phyloP scores from a whole-genome alignment of 352 stramenopile genomes.

The Thalassiosira exigua region DNA sequence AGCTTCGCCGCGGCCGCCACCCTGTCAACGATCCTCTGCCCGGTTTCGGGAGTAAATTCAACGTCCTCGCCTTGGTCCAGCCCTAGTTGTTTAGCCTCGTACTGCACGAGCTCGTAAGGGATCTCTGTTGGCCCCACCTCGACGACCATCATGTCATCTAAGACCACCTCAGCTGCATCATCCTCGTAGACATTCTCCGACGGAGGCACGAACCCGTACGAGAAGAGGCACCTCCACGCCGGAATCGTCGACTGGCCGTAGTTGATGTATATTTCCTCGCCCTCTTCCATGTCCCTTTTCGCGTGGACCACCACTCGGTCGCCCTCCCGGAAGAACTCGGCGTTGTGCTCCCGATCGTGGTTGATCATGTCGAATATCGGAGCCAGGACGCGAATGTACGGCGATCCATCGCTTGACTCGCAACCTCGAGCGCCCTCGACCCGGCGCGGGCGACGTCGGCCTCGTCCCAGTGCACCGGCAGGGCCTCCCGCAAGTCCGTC shows the following conservation, averaged over 20 bases:
- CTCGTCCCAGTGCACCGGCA: constrained; percentile 78
- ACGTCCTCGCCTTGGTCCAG: too few relatives aligned
- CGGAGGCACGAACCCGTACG: constrained; percentile 83
- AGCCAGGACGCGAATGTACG: constrained; percentile 64
- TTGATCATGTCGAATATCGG: constrained; percentile 84
- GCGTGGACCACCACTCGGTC: constrained; percentile 61
- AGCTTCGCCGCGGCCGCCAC: too few relatives aligned
- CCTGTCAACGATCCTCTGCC: too few relatives aligned
- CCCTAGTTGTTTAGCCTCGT: too few relatives aligned
- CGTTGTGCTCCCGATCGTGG: constrained; percentile 63
- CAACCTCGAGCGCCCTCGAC: constrained; percentile 69
- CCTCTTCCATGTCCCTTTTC: constrained; percentile 38
- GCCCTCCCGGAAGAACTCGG: constrained; percentile 63
- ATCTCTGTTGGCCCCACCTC: too few relatives aligned
- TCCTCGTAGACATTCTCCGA: too few relatives aligned
- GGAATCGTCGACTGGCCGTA: constrained; percentile 68
- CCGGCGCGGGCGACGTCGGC: constrained; percentile 37
- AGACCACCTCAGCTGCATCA: too few relatives aligned
- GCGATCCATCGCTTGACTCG: constrained; percentile 70
- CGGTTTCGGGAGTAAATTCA: too few relatives aligned
- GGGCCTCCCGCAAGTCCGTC: constrained; percentile 48
- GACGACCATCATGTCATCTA: too few relatives aligned
- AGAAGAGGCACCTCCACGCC: constrained; percentile 70
- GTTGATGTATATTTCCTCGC: constrained; percentile 71
- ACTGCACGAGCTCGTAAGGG: too few relatives aligned